A percentile compares a stretch with the other conserved stretches of the same genome.
phyloP scores from a whole-genome alignment of 805 yeast species.

The Schizosaccharomyces cryophilus region DNA sequence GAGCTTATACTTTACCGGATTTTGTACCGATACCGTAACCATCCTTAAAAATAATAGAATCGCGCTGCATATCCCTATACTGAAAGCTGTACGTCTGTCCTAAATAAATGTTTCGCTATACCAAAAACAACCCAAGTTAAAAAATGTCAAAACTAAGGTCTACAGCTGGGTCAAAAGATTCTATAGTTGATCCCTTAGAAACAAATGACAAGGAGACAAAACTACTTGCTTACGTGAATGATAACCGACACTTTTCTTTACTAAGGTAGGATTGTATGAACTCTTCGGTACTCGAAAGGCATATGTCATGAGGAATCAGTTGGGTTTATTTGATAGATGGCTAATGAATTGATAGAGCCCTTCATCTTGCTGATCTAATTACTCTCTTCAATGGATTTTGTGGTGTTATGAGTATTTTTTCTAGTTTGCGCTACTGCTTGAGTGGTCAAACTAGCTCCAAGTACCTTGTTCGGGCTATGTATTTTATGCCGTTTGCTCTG shows the following conservation, averaged over 20 bases:
- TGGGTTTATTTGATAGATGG: constrained; percentile 10
- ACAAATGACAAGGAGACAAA: constrained; percentile 24
- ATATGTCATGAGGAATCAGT: constrained; percentile 65
- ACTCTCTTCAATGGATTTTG: constrained; percentile 75
- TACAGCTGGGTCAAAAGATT: background rate
- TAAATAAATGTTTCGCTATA: too few species aligned
- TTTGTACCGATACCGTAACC: too few species aligned
- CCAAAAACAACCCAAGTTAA: background rate
- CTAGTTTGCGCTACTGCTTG: constrained; percentile 57
- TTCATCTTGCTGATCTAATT: constrained; percentile 90
- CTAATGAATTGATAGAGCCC: constrained; percentile 23
- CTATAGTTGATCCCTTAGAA: background rate
- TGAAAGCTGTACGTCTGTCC: too few species aligned
- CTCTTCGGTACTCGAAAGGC: constrained; percentile 57
- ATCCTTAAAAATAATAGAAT: too few species aligned
- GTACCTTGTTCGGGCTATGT: constrained; percentile 55
- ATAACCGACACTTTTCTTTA: constrained; percentile 65
- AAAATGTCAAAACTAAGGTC: background rate
- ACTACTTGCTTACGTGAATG: constrained; percentile 56
- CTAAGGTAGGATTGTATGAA: constrained; percentile 19
- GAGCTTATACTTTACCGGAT: too few species aligned
- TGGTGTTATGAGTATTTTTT: constrained; percentile 74
- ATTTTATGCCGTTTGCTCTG: constrained; percentile 69
- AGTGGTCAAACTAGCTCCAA: constrained; percentile 33
- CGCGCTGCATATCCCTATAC: too few species aligned